Percentiles rank a stretch among this genome's conserved stretches.
phyloP scores from a whole-genome alignment of 1,139 yeast genomes.

The Pichia sp. region DNA sequence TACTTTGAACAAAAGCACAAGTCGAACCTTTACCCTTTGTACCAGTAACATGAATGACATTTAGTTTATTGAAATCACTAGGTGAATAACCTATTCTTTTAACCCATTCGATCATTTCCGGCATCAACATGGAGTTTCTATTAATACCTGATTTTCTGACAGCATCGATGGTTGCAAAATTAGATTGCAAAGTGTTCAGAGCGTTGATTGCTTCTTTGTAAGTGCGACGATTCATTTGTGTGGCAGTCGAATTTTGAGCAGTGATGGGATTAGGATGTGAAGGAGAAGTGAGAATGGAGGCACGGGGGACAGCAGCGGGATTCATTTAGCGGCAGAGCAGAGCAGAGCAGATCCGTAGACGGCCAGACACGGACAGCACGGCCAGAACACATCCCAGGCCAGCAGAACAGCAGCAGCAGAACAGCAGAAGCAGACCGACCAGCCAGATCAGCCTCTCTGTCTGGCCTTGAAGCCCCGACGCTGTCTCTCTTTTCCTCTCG shows the following conservation, averaged over 20 bases:
- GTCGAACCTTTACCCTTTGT: slow-evolving; percentile 99
- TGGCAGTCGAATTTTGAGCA: not conserved
- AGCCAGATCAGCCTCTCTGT: too few relatives aligned
- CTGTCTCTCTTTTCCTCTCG: too few relatives aligned
- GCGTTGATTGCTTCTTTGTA: slow-evolving; percentile 72
- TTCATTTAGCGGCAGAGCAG: too few relatives aligned
- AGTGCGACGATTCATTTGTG: slow-evolving; percentile 26
- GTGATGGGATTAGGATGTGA: not conserved
- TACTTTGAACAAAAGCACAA: slow-evolving; percentile 87
- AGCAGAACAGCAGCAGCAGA: too few relatives aligned
- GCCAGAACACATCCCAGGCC: too few relatives aligned
- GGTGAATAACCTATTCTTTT: slow-evolving; percentile 77
- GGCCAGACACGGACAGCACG: too few relatives aligned
- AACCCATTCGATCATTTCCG: slow-evolving; percentile 90
- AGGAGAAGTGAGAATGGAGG: not conserved
- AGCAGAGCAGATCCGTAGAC: too few relatives aligned
- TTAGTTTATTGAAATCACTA: slow-evolving; percentile 62
- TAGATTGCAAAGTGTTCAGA: slow-evolving; percentile 83
- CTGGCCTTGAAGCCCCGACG: too few relatives aligned
- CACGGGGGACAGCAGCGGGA: too few relatives aligned
- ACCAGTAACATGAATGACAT: slow-evolving; percentile 89
- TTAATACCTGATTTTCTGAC: slow-evolving; percentile 55
- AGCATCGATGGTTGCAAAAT: slow-evolving; percentile 84
- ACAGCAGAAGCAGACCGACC: too few relatives aligned
- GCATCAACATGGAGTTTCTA: slow-evolving; percentile 65